Evolutionary conservation across 352 stramenopile species (phyloP), one percentile per base, ranked within the genome.

Genomic region (Thraustochytrium sp.): DNA sequence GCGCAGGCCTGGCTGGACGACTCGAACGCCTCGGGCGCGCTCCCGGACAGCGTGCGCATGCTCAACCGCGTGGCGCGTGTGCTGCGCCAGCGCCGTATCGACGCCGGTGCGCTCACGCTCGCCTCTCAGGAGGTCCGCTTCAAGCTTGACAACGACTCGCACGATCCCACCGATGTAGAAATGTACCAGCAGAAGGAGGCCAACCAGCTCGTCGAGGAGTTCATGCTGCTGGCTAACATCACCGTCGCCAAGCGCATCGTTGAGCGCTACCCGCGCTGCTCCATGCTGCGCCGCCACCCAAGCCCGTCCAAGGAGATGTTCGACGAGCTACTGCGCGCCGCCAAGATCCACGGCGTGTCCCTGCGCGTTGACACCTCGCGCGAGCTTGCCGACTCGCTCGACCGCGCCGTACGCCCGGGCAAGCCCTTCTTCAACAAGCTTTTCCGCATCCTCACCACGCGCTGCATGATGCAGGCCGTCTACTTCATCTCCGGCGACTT

Each of bases 191-290:
- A 64, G 90, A 87, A 88, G 56, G 88, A 91, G 26, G 85, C 96
- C 0, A 98, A 99, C 88, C 90, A 92, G 44, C 86, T 98, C 0
- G 96, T 99, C 3, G 97, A 99, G 90, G 97, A 99, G 89, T 99
- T 99, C 76, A 99, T 99, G 97, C 89, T 99, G 38, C 87, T 99
- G 8, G 97, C 96, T 3, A 99, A 99, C 87, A 98, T 99, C 72
- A 98, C 95, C 11, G 97, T 99, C 0, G 93, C 95, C 9, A 98
- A 98, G 88, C 94, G 94, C 82, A 96, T 96, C 42, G 89, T 93
- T 72, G 92, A 94, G 36, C 54, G 75, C 21, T 97, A 94, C 63
- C 91, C 92, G 0, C 93, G 89, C 8, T 94, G 93, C 77, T 92
- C 93, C 0, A 91, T 97, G 88, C 86, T 97, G 40, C 90, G 93